Evolutionary conservation across 805 yeast species (phyloP).

Genomic region (Yarrowia sp.): DNA sequence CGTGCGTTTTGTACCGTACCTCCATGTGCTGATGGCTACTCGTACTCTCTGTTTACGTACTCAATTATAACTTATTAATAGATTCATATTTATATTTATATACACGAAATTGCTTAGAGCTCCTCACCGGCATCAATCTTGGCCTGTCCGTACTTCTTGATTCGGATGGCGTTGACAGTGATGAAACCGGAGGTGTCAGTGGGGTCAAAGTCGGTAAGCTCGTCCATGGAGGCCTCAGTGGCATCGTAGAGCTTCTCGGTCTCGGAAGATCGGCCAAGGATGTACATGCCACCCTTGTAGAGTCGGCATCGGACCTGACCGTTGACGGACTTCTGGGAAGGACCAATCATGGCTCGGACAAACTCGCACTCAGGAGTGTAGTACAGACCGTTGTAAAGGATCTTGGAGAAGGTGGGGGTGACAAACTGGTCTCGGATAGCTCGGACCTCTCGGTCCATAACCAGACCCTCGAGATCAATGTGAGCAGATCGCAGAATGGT

Average conservation of each 20-base stretch:
- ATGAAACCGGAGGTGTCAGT: constrained; percentile 97
- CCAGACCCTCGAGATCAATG: constrained; percentile 94
- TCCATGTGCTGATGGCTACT: too few species aligned
- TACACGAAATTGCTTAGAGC: constrained; percentile 32
- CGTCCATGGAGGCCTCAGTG: constrained; percentile 98
- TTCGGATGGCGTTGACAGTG: constrained; percentile 96
- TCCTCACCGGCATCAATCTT: constrained; percentile 73
- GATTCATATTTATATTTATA: not conserved
- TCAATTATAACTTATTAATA: not conserved
- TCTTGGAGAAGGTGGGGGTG: constrained; percentile 84
- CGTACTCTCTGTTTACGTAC: not conserved
- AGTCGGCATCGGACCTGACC: constrained; percentile 92
- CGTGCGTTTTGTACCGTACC: not conserved
- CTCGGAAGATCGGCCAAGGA: constrained; percentile 91
- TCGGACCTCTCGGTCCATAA: constrained; percentile 96
- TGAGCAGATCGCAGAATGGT: constrained; percentile 92
- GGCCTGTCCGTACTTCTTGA: constrained; percentile 95
- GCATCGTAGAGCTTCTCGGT: constrained; percentile 97
- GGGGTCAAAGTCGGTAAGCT: constrained; percentile 95
- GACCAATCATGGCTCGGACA: constrained; percentile 72
- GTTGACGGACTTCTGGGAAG: constrained; percentile 92
- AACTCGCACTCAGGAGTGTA: constrained; percentile 98
- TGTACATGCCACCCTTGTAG: constrained; percentile 82
- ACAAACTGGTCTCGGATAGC: constrained; percentile 95
- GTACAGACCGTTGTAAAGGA: constrained; percentile 95